Percentiles rank a stretch among this genome's conserved stretches.
phyloP scores from a whole-genome alignment of 1,284 basidiomycete species.

The Trichosporon coremiiforme region DNA sequence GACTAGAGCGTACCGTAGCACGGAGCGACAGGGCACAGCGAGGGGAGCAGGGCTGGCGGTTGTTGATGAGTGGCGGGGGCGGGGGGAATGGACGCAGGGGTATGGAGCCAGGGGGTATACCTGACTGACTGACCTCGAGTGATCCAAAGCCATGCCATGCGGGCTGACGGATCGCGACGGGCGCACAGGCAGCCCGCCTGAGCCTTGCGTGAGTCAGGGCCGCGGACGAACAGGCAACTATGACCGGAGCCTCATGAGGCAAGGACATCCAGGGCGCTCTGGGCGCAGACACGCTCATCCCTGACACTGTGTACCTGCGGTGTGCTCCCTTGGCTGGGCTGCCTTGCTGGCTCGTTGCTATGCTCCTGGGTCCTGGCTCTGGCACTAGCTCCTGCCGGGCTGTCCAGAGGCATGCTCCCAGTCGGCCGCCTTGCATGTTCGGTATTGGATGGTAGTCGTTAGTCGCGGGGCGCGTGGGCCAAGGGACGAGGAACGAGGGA shows the following conservation, averaged over 20 bases:
- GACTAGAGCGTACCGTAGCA: too few relatives aligned
- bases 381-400: neutral
- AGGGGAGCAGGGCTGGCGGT: neutral
- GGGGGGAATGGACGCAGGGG: conserved; percentile 2
- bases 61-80: conserved; percentile 16
- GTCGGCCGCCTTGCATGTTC: neutral
- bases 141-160: conserved; percentile 3
- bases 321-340: neutral
- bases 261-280: conserved; percentile 10
- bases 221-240: neutral
- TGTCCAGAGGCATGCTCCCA: neutral
- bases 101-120: conserved; percentile 8
- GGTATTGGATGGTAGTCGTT: neutral
- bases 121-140: neutral
- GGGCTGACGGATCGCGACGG: neutral
- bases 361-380: conserved; percentile 5
- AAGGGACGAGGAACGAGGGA: neutral
- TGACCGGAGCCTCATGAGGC: neutral
- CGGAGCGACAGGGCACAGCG: neutral
- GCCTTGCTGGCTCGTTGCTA: neutral
- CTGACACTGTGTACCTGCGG: neutral
- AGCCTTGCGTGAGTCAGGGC: neutral
- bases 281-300: neutral
- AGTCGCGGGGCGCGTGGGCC: conserved; percentile 12
- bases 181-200: conserved; percentile 2